A percentile compares a stretch with the other conserved stretches of the same genome.
These are phyloP conservation scores for Clohesyomyces aquaticus DNA, from an alignment of 495 filamentous ascomycete genomes.

Conservation along the genomic window DNA sequence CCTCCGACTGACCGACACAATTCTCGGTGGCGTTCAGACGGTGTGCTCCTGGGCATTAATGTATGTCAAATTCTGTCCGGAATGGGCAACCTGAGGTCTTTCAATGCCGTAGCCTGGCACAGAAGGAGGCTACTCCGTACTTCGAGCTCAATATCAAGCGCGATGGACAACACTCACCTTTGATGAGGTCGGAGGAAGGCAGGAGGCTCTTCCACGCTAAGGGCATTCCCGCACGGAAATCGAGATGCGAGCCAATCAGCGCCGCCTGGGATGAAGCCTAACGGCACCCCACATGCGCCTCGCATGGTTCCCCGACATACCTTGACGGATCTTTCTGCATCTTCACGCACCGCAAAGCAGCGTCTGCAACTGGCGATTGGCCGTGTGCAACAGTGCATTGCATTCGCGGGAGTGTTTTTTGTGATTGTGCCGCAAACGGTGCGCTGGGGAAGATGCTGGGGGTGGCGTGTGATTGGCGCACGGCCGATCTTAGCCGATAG, in stretches of 20 bases:
- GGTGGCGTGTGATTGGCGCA: constrained; percentile 10
- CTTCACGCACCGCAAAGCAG: background rate
- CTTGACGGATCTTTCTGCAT: background rate
- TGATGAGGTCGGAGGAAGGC: too few relatives aligned
- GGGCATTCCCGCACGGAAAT: background rate
- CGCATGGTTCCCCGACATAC: background rate
- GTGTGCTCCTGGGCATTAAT: background rate
- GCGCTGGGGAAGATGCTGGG: background rate
- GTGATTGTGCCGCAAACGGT: background rate
- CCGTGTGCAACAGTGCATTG: background rate
- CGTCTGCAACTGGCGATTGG: background rate
- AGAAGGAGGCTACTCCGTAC: background rate
- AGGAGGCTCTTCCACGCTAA: background rate
- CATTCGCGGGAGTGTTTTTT: background rate
- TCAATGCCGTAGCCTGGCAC: background rate
- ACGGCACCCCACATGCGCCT: background rate
- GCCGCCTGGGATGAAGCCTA: background rate
- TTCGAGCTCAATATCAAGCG: background rate
- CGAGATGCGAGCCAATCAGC: background rate
- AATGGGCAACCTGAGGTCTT: background rate
- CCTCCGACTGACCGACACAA: background rate
- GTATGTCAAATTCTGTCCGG: background rate
- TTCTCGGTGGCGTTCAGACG: background rate
- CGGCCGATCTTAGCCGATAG: constrained; percentile 8
- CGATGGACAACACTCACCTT: background rate